Evolutionary conservation across 2,329 filamentous ascomycete species (phyloP), one percentile per base, ranked within the genome.

Genomic region (Pseudopyricularia javanii): DNA sequence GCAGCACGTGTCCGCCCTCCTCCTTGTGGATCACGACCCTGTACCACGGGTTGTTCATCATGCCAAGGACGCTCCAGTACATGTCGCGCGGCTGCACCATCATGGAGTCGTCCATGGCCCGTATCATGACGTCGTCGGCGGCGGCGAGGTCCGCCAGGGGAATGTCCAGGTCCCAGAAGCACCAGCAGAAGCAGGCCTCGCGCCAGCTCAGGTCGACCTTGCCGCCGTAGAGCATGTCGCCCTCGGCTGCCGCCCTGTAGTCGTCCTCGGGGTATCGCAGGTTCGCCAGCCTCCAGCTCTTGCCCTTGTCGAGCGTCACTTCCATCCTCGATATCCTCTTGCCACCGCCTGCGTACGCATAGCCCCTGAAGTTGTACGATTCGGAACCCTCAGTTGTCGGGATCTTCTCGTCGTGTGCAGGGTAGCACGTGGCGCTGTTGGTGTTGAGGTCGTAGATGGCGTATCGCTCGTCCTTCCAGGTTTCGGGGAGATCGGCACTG

Each of bases 31-130:
- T 86, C 2, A 83, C 80, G 1, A 96, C 78, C 5, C 91, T 78
- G 66, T 86, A 96, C 91, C 91, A 96, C 0, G 88, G 87, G 60
- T 95, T 95, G 68, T 95, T 95, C 91, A 96, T 95, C 91, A 96
- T 96, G 0, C 91, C 90, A 37, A 95, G 71, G 2, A 95, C 89
- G 55, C 82, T 90, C 91, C 91, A 96, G 69, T 95, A 95, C 88
- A 95, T 93, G 61, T 96, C 91, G 56, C 88, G 78, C 4, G 91
- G 91, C 64, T 95, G 89, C 0, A 88, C 73, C 66, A 86, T 88
- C 80, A 95, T 85, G 53, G 84, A 79, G 58, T 95, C 91, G 59
- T 96, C 91, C 89, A 95, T 95, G 4, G 85, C 85, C 47, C 91
- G 78, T 5, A 95, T 82, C 62, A 94, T 76, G 35, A 96, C 80